Base-by-base conservation (phyloP, 768 basidiomycete genomes). In the Lentinula lateritia region DNA sequence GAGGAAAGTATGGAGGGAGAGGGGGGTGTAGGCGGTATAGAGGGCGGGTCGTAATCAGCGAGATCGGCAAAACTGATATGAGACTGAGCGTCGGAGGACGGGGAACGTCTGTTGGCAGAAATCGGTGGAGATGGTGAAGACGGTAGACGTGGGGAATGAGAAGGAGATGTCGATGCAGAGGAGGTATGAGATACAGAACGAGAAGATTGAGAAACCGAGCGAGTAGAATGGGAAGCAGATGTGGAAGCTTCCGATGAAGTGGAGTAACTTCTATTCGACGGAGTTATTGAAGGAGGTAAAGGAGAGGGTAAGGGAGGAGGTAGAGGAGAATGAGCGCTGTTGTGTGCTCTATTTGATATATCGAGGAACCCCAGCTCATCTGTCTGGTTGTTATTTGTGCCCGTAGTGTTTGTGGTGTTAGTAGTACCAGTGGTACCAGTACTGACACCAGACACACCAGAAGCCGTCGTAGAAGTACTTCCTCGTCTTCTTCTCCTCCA, bases 1-100 rank as follows among this genome's bases (percentile, higher is more conserved):
- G 55, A 76, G 66, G 66, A 62, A 36, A 63, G 62, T 38, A 65
- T 28, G 50, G 65, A 43, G 16, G 54, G 36, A 10, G 54, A 36
- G 9, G 35, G 54, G 20, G 54, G 54, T 20, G 50, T 46, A 4
- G 20, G 16, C 10, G 45, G 45, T 46, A 46, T 52, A 28, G 50
- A 34, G 15, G 50, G 32, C 13, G 18, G 35, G 18, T 32, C 35
- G 16, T 20, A 20, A 8, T 48, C 46, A 10, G 46, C 46, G 20
- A 48, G n/a, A 23, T 48, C 46, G 23, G 46, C 46, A 48, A 48
- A 48, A 23, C 46, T 48, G 46, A 48, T 48, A 48, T 48, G 46
- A 20, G 46, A 48, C 5, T n/a, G 18, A 20, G 46, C 20, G 20
- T 48, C 46, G 18, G 46, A 48, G 1, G 46, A 48, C 23, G 46